Evolutionary conservation across 2,329 filamentous ascomycete genomes (phyloP).

Genomic region (Aspergillus tamarii): DNA sequence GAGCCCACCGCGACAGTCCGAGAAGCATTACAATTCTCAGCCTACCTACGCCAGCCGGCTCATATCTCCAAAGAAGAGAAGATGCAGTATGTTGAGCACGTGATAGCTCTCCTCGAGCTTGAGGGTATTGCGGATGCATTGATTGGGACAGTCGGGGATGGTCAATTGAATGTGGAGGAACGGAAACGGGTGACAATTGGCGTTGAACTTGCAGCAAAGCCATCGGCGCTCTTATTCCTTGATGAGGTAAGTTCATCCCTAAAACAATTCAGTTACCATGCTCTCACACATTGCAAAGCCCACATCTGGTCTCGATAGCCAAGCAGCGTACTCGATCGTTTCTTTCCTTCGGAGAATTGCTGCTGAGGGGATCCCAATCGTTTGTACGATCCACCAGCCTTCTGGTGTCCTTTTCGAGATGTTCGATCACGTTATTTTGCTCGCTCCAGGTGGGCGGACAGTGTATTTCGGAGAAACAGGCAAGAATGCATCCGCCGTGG

Average conservation of each 20-base stretch:
- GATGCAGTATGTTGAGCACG: conserved; percentile 75
- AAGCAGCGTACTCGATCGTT: conserved; percentile 61
- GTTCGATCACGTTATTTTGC: conserved; percentile 64
- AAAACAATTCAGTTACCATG: background rate
- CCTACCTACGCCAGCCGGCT: conserved; percentile 79
- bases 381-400: conserved; percentile 89
- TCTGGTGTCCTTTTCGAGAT: conserved; percentile 85
- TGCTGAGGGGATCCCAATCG: conserved; percentile 78
- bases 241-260: conserved; percentile 53
- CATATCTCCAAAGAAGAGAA: conserved; percentile 71
- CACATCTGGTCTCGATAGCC: conserved; percentile 80
- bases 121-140: conserved; percentile 80
- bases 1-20: conserved; percentile 64
- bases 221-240: conserved; percentile 78
- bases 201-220: conserved; percentile 85
- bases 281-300: conserved; percentile 54
- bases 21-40: conserved; percentile 80
- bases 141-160: conserved; percentile 81
- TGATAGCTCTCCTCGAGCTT: conserved; percentile 82
- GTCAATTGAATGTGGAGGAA: conserved; percentile 56
- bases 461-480: conserved; percentile 68
- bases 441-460: conserved; percentile 63
- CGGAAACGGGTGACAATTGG: conserved; percentile 78
- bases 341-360: conserved; percentile 80
- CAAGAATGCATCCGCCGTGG: conserved; percentile 54